These are phyloP conservation scores for Aleurites moluccanus DNA, from an alignment of 441 rosid genomes.

Conservation along the genomic window DNA sequence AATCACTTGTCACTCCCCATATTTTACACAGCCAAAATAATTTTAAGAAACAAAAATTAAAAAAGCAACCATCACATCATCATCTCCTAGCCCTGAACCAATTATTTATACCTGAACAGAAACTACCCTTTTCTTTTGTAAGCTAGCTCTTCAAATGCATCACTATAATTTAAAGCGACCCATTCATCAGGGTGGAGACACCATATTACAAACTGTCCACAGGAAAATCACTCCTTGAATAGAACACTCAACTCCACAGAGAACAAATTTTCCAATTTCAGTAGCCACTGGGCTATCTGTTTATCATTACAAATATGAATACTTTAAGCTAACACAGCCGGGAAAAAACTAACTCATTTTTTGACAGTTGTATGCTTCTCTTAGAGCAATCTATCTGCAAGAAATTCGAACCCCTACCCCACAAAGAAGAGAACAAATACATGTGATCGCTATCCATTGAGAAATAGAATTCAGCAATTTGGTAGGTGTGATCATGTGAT, in stretches of 20 bases:
- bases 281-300: not conserved
- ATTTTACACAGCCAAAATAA: not conserved
- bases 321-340: not conserved
- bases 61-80: not conserved
- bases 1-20: not conserved
- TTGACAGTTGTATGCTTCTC: not conserved
- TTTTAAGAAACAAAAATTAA: not conserved
- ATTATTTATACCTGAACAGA: not conserved
- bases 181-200: conserved; percentile 3
- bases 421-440: not conserved
- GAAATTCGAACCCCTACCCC: not conserved
- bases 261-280: not conserved
- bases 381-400: not conserved
- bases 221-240: not conserved
- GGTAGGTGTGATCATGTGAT: not conserved
- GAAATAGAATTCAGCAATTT: conserved; percentile 4
- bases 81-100: not conserved
- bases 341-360: not conserved
- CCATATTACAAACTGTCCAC: not conserved
- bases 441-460: not conserved
- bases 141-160: not conserved
- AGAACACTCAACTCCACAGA: not conserved
- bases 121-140: not conserved
- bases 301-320: not conserved
- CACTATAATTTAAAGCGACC: not conserved